These are phyloP conservation scores for Suhomyces kunorum DNA, from an alignment of 1,139 yeast genomes.

Conservation along the genomic window DNA sequence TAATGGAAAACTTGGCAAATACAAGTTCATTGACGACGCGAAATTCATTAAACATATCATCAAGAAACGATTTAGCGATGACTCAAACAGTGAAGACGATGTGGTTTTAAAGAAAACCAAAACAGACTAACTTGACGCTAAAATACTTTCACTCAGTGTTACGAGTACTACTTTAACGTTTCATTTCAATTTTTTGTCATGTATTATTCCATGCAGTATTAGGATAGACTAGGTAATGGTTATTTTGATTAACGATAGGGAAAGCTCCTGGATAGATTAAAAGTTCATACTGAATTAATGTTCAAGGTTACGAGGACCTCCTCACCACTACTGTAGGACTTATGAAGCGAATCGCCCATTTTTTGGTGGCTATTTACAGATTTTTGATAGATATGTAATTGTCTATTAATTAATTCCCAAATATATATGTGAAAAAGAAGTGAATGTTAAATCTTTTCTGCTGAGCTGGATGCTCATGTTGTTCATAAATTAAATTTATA, in stretches of 20 bases:
- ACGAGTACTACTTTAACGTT: slow-evolving; percentile 4
- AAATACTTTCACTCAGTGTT: slow-evolving; percentile 1
- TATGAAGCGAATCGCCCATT: too few species aligned
- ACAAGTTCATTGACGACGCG: slow-evolving; percentile 53
- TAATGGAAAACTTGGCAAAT: slow-evolving; percentile 24
- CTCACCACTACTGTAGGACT: too few species aligned
- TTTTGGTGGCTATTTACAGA: too few species aligned
- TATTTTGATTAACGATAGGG: slow-evolving; percentile 1
- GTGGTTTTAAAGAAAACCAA: slow-evolving; percentile 12
- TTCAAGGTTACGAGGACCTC: neutral
- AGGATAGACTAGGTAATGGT: slow-evolving; percentile 4
- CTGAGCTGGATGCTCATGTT: too few species aligned
- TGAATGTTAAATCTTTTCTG: neutral
- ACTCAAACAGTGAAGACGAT: slow-evolving; percentile 15
- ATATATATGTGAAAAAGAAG: slow-evolving; percentile 1
- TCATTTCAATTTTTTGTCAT: slow-evolving; percentile 6
- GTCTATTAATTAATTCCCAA: slow-evolving; percentile 3
- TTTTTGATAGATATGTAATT: neutral
- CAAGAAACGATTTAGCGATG: slow-evolving; percentile 47
- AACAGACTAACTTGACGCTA: neutral
- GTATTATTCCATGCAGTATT: slow-evolving; percentile 5
- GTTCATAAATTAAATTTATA: neutral
- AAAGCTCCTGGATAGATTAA: slow-evolving; percentile 2
- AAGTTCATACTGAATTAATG: neutral
- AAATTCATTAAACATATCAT: slow-evolving; percentile 57